These are phyloP conservation scores for Agapanthus africanus DNA, from an alignment of 106 monocot genomes.

Conservation along the genomic window DNA sequence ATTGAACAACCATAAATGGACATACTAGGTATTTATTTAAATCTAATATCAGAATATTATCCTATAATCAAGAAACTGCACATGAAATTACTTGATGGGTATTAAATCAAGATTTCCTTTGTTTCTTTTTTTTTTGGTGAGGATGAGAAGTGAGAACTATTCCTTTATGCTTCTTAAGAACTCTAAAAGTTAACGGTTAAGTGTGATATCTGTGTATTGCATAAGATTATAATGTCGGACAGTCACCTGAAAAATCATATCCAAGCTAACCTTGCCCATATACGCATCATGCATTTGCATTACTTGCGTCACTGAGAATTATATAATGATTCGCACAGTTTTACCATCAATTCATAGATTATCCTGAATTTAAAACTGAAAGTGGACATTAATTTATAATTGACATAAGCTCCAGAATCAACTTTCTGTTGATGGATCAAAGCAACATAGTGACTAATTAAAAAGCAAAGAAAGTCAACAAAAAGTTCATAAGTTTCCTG, in stretches of 20 bases:
- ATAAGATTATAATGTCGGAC: too few relatives aligned
- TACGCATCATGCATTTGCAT: neutral
- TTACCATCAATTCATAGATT: neutral
- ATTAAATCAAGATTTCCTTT: neutral
- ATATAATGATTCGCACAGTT: neutral
- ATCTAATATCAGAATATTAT: neutral
- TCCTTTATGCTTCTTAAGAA: neutral
- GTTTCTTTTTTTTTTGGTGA: neutral
- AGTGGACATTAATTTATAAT: neutral
- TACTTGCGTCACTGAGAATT: neutral
- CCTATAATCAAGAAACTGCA: neutral
- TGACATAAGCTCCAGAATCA: neutral
- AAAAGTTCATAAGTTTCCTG: neutral
- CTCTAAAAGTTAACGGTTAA: neutral
- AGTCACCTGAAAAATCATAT: neutral
- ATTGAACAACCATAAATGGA: neutral
- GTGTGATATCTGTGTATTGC: neutral
- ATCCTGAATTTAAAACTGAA: neutral
- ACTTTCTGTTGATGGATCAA: neutral
- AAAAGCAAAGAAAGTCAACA: neutral
- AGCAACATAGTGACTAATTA: neutral
- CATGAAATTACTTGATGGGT: neutral
- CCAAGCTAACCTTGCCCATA: neutral
- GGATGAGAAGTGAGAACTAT: too few relatives aligned
- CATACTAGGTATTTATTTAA: neutral